phyloP scores from a whole-genome alignment of 768 basidiomycete species.

The Lyophyllum semitale region DNA sequence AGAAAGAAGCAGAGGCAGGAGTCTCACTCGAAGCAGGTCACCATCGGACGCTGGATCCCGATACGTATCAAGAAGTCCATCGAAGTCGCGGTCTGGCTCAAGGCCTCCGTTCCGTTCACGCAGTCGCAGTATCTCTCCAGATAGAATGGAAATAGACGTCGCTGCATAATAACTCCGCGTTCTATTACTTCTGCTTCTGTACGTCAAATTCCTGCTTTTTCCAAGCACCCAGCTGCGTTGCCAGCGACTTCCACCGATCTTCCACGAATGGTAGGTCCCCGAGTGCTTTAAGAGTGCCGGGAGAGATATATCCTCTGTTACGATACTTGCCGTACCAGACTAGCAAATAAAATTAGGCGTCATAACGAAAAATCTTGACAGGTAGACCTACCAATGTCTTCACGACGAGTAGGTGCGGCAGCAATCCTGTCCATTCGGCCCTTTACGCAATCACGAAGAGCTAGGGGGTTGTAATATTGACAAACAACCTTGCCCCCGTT shows the following conservation, averaged over 20 bases:
- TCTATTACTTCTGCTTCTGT: conserved; percentile 40
- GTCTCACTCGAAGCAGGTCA: conserved; percentile 26
- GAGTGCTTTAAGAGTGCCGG: conserved; percentile 53
- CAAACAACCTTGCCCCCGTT: conserved; percentile 84
- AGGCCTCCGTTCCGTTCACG: conserved; percentile 51
- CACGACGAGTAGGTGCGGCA: conserved; percentile 83
- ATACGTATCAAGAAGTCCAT: conserved; percentile 69
- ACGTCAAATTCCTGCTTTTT: conserved; percentile 43
- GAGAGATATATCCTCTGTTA: conserved; percentile 78
- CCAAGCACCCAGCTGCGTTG: conserved; percentile 62
- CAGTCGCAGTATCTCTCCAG: conserved; percentile 60
- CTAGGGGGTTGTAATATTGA: conserved; percentile 88
- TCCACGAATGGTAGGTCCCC: conserved; percentile 58
- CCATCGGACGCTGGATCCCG: conserved; percentile 52
- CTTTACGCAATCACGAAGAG: conserved; percentile 77
- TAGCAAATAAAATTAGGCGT: conserved; percentile 25
- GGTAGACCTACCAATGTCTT: conserved; percentile 72
- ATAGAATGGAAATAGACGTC: conserved; percentile 49
- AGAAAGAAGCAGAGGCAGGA: conserved; percentile 22
- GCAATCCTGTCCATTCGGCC: conserved; percentile 67
- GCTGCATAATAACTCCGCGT: conserved; percentile 11
- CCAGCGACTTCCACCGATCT: conserved; percentile 69
- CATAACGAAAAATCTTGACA: neutral
- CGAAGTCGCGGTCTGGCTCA: conserved; percentile 50
- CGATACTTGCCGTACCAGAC: conserved; percentile 78